Percentiles rank a stretch among this genome's conserved stretches.
Conservation (phyloP, 108 stramenopile species). For the Hondaea fermentalgiana region DNA sequence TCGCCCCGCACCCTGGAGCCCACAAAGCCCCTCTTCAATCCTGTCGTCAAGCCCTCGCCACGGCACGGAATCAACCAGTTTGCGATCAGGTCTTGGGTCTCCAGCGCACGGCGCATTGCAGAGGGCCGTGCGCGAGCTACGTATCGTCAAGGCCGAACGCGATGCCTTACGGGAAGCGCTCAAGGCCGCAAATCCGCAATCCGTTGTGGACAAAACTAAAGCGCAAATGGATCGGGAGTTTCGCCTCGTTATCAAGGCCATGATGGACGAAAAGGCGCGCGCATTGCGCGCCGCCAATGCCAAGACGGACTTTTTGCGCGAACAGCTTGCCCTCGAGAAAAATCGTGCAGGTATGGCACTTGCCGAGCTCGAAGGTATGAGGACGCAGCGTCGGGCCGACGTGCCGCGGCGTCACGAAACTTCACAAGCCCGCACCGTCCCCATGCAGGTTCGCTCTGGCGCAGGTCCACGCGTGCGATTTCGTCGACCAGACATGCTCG, state of each 20-base stretch:
- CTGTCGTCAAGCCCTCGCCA: not conserved
- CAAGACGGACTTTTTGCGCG: not conserved
- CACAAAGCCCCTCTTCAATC: not conserved
- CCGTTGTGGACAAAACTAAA: not conserved
- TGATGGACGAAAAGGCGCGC: conserved; percentile 1
- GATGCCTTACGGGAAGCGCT: not conserved
- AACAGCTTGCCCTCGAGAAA: not conserved
- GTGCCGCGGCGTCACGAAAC: not conserved
- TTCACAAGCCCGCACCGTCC: not conserved
- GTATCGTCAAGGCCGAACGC: not conserved
- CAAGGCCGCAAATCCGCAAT: not conserved
- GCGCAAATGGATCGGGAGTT: not conserved
- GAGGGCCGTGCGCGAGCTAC: not conserved
- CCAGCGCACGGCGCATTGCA: not conserved
- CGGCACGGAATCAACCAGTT: no score
- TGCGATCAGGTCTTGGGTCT: not conserved
- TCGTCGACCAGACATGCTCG: not conserved
- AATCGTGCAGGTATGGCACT: not conserved
- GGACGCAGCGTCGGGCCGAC: not conserved
- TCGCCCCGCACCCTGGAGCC: not conserved
- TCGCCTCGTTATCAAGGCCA: not conserved
- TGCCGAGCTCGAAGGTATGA: not conserved
- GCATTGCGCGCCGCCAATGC: not conserved
- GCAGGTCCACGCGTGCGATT: not conserved
- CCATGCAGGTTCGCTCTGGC: not conserved